Base-by-base conservation (phyloP, 2,329 filamentous ascomycete species). In the Fusarium sp. region DNA sequence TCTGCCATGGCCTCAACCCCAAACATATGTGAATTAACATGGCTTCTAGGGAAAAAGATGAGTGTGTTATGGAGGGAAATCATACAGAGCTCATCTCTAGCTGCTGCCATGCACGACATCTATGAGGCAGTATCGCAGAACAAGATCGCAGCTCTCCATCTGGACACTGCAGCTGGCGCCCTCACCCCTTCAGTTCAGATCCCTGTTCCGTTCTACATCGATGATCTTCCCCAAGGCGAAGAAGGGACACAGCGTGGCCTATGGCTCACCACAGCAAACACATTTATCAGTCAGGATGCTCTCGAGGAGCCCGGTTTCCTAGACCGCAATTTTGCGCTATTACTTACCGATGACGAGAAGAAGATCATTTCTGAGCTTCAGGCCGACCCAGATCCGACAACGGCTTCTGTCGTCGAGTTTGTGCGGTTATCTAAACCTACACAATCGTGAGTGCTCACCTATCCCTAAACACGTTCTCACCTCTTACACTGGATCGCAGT, bases 181-280 rank as follows among this genome's bases (percentile, higher is more conserved):
- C 84, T 92, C 5, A 90, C 89, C 6, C 87, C 91, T 31, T 92
- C 90, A 4, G 87, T 92, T 3, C 91, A 92, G 80, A 91, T 92
- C 22, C 91, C 91, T 0, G 83, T 90, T 25, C 90, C 91, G 0
- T 90, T 90, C 61, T 95, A 93, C 67, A 91, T 95, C 3, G 88
- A 92, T 2, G 93, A 94, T 76, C 86, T 97, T 2, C 92, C 94
- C 2, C 89, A 89, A 3, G 88, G 92, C 18, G 90, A 91, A 29
- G 91, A 94, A 64, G 89, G 89, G 35, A 89, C 91, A 57, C 91
- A 93, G 73, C 92, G 90, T 6, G 94, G 95, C 1, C 87, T 97
- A 0, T 96, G 95, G 92, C 86, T 98, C 22, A 98, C 95, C 1
- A 98, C 95, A 0, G 94, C 95, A 33, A 95, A 96, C 77, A 91